These are phyloP conservation scores for Pichia sp. DNA, from an alignment of 1,139 yeast species.

Conservation along the genomic window DNA sequence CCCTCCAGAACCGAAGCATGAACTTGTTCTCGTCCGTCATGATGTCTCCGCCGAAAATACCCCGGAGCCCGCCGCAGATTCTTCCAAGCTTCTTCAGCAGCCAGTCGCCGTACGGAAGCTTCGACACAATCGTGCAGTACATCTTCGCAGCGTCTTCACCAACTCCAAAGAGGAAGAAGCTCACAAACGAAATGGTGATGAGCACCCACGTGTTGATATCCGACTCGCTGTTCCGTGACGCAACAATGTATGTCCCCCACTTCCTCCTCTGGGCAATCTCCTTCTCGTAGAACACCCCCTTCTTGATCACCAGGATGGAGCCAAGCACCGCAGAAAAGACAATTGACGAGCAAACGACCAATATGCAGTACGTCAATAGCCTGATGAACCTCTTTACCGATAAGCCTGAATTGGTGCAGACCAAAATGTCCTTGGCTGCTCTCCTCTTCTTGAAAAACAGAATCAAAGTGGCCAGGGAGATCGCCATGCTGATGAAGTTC, in stretches of 20 bases:
- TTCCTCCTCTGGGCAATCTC: slow-evolving; percentile 38
- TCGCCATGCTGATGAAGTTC: slow-evolving; percentile 52
- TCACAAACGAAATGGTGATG: slow-evolving; percentile 53
- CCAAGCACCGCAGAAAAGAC: slow-evolving; percentile 19
- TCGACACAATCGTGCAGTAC: slow-evolving; percentile 38
- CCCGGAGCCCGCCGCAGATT: neutral
- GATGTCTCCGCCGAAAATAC: slow-evolving; percentile 1
- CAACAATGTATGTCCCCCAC: slow-evolving; percentile 43
- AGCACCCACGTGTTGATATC: slow-evolving; percentile 46
- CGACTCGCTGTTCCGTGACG: slow-evolving; percentile 29
- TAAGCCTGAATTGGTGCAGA: slow-evolving; percentile 75
- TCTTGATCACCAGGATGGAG: slow-evolving; percentile 19
- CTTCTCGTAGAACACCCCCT: slow-evolving; percentile 38
- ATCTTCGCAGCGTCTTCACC: slow-evolving; percentile 67
- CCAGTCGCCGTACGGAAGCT: slow-evolving; percentile 11
- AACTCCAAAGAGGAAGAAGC: slow-evolving; percentile 71
- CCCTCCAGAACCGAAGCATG: slow-evolving; percentile 11
- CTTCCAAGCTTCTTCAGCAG: slow-evolving; percentile 1
- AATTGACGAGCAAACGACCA: slow-evolving; percentile 50
- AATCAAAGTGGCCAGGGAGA: slow-evolving; percentile 52
- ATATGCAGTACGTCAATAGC: slow-evolving; percentile 58
- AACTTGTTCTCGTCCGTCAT: slow-evolving; percentile 7
- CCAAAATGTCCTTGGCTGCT: slow-evolving; percentile 68
- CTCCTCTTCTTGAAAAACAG: slow-evolving; percentile 54
- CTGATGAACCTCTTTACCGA: slow-evolving; percentile 62